Conservation (phyloP, 352 stramenopile genomes). For the Phytophthora citrophthora region DNA sequence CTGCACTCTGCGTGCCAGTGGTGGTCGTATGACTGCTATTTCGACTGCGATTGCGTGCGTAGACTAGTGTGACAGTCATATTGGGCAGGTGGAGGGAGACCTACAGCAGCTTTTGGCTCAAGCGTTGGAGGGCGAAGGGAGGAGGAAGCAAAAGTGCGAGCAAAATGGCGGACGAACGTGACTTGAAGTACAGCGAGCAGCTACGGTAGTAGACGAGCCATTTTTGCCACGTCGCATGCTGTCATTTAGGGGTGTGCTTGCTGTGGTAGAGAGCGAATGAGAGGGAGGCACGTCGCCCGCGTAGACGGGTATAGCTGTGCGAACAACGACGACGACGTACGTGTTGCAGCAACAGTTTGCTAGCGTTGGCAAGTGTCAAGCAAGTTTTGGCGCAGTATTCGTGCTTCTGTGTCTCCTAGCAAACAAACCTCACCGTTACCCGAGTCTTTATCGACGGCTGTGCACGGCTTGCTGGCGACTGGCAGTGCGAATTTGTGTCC, state of each 20-base stretch:
- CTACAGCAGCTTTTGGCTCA: neutral
- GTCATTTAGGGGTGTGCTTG: constrained; percentile 11
- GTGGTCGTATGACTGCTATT: neutral
- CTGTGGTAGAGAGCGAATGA: constrained; percentile 3
- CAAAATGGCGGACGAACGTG: neutral
- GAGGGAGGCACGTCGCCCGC: constrained; percentile 5
- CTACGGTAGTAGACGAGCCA: constrained; percentile 8
- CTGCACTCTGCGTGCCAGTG: constrained; percentile 1
- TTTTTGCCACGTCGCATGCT: constrained; percentile 37
- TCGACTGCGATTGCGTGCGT: constrained; percentile 5
- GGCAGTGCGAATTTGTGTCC: too few species aligned
- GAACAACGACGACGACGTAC: neutral
- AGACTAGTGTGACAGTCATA: constrained; percentile 30
- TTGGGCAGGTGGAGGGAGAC: neutral
- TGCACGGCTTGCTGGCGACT: too few species aligned
- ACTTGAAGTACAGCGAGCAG: constrained; percentile 19
- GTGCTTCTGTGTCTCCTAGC: too few species aligned
- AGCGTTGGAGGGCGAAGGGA: neutral
- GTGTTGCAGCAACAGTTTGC: neutral
- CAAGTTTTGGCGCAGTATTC: too few species aligned
- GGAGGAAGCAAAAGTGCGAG: constrained; percentile 9
- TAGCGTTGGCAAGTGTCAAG: too few species aligned
- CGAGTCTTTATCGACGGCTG: neutral
- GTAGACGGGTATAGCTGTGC: neutral
- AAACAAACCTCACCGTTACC: too few species aligned